phyloP scores from a whole-genome alignment of 768 basidiomycete genomes.

The Mycena epipterygia region DNA sequence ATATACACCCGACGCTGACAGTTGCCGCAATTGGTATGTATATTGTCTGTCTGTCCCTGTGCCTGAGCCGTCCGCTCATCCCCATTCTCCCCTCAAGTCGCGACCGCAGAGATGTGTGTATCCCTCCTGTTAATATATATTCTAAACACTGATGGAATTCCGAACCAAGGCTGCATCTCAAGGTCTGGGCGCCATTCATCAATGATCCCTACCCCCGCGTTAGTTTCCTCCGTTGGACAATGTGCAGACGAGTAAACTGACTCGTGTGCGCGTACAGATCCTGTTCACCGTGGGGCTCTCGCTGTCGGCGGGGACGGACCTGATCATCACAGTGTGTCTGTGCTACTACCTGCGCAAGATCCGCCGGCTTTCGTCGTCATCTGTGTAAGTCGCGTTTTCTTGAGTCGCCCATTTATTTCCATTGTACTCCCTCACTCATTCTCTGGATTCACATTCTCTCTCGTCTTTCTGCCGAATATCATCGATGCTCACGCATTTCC shows the following conservation, averaged over 20 bases:
- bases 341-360: slow-evolving; percentile 52
- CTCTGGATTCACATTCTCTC: background rate
- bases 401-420: background rate
- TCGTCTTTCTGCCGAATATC: no score
- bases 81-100: slow-evolving; percentile 27
- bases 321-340: slow-evolving; percentile 54
- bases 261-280: slow-evolving; percentile 49
- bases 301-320: slow-evolving; percentile 54
- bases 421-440: background rate
- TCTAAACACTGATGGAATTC: no score
- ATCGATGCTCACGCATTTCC: no score
- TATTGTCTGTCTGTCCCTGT: background rate
- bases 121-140: background rate
- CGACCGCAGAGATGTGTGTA: slow-evolving; percentile 44
- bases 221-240: no score
- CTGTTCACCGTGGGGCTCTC: slow-evolving; percentile 58
- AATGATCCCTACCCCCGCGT: no score
- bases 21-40: slow-evolving; percentile 42
- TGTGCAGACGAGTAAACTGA: no score
- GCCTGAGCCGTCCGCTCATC: background rate
- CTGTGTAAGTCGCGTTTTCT: slow-evolving; percentile 43
- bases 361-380: slow-evolving; percentile 44
- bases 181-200: slow-evolving; percentile 25
- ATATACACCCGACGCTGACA: slow-evolving; percentile 7
- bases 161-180: slow-evolving; percentile 33